Conservation (phyloP, 106 monocot species). For the Dendrobium huoshanense region DNA sequence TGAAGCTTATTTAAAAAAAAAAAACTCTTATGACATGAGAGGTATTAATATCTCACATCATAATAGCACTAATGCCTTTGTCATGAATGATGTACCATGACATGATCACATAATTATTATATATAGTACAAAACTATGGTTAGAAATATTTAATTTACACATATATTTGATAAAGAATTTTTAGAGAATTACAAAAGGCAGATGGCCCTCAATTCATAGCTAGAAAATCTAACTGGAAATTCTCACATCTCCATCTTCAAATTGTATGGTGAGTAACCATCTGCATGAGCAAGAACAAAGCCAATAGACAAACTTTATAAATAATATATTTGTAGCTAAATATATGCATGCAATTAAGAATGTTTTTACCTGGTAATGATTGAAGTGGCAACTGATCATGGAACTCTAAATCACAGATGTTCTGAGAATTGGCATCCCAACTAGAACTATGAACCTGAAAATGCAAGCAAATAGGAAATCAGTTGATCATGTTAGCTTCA, state of each 20-base stretch:
- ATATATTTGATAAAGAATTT: conserved; percentile 3
- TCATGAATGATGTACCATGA: no score
- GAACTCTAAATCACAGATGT: neutral
- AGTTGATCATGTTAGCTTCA: no score
- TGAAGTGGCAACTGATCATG: neutral
- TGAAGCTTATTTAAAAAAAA: no score
- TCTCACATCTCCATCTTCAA: conserved; percentile 20
- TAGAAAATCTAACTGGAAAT: neutral
- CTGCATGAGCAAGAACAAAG: conserved; percentile 2
- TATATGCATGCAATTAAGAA: neutral
- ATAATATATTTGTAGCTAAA: neutral
- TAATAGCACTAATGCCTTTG: no score
- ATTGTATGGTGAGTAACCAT: neutral
- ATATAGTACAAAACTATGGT: neutral
- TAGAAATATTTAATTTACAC: neutral
- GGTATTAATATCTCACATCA: no score
- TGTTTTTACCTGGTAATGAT: neutral
- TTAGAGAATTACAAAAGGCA: neutral
- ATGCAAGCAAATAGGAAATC: neutral
- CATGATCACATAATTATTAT: neutral
- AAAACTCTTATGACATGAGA: no score
- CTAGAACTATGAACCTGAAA: conserved; percentile 4
- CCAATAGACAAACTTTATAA: neutral
- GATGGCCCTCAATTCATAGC: neutral
- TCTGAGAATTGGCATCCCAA: conserved; percentile 9